phyloP scores from a whole-genome alignment of 306 rosid species.

The Cucurbita ficifolia region DNA sequence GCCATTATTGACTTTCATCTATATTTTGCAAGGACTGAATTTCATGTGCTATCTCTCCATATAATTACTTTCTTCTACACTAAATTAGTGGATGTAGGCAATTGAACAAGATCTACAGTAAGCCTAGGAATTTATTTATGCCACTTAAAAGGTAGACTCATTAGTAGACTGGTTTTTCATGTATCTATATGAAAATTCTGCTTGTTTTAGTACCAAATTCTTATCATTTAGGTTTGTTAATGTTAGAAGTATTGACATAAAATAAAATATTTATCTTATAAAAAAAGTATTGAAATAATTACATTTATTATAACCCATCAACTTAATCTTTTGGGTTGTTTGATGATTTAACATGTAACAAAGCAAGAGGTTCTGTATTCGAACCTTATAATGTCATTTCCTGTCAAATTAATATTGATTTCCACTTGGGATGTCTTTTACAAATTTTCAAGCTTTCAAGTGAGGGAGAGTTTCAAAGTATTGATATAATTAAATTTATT shows the following conservation, averaged over 20 bases:
- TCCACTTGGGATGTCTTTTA: background rate
- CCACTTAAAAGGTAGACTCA: background rate
- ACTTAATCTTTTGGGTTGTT: background rate
- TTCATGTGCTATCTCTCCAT: background rate
- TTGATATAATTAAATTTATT: background rate
- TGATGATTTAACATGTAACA: background rate
- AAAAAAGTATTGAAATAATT: too few species aligned
- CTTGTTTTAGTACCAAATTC: background rate
- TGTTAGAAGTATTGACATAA: background rate
- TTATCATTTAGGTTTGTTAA: background rate
- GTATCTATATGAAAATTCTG: background rate
- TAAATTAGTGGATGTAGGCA: background rate
- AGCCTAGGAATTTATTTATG: background rate
- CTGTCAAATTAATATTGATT: background rate
- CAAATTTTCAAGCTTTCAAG: background rate
- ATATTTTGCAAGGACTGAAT: background rate
- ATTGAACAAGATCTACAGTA: background rate
- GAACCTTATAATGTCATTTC: background rate
- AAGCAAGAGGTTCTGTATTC: background rate
- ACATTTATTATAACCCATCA: background rate
- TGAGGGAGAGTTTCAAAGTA: background rate
- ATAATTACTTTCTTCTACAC: background rate
- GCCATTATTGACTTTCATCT: background rate
- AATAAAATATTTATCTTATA: too few species aligned
- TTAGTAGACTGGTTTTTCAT: background rate